Percentiles rank a stretch among this genome's conserved stretches.
Evolutionary conservation across 768 basidiomycete species (phyloP).

Genomic region (Tulasnella sp.): DNA sequence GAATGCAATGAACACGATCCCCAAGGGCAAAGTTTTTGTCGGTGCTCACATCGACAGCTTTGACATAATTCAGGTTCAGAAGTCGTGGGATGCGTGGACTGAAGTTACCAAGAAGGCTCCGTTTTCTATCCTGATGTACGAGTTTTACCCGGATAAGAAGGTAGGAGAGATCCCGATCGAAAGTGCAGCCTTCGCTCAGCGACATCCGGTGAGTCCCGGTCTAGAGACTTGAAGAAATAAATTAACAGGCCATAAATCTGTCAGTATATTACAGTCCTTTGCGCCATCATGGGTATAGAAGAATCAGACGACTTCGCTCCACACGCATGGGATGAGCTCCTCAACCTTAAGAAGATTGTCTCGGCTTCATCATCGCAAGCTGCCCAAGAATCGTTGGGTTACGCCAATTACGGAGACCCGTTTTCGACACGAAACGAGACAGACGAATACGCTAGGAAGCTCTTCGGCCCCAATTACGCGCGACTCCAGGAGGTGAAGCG

Average conservation of each 20-base stretch:
- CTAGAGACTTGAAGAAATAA: not conserved
- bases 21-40: not conserved
- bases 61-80: not conserved
- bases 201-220: not conserved
- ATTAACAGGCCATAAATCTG: not conserved
- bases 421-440: not conserved
- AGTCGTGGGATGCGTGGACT: not conserved
- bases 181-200: not conserved
- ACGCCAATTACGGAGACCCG: not conserved
- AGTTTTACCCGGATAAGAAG: conserved; percentile 16
- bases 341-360: not conserved
- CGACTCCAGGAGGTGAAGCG: conserved; percentile 16
- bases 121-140: not conserved
- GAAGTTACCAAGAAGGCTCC: not conserved
- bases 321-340: not conserved
- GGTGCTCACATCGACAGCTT: conserved; percentile 5
- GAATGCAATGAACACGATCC: not conserved
- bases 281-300: not conserved
- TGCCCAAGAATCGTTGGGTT: conserved; percentile 1
- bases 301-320: not conserved
- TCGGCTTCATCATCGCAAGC: conserved; percentile 6
- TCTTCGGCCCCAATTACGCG: conserved; percentile 18
- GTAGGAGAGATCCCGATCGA: not conserved
- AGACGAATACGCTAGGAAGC: conserved; percentile 1
- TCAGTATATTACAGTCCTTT: not conserved